Evolutionary conservation across 345 rosid species (phyloP).

Genomic region (Bruguiera parviflora): DNA sequence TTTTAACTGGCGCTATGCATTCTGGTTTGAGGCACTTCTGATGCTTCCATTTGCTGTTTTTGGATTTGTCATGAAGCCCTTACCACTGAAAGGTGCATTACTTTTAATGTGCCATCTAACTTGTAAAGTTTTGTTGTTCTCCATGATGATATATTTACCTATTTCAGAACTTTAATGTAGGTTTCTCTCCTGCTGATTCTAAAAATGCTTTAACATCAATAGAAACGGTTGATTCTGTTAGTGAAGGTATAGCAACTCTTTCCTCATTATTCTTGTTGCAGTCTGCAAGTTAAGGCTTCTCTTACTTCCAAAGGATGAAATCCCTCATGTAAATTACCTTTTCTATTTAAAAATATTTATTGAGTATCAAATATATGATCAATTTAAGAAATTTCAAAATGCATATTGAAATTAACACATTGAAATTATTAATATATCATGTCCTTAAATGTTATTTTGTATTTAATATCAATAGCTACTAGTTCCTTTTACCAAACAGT

Average conservation of each 20-base stretch:
- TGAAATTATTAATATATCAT: too few relatives aligned
- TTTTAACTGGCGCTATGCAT: constrained; percentile 27
- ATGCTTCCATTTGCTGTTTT: constrained; percentile 31
- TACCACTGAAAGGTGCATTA: constrained; percentile 23
- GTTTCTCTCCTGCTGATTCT: constrained; percentile 17
- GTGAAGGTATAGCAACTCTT: constrained; percentile 11
- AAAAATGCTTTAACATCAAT: constrained; percentile 2
- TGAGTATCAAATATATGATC: too few relatives aligned
- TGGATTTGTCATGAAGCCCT: constrained; percentile 26
- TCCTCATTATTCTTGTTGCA: background rate
- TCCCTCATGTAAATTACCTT: background rate
- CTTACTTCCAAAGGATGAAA: background rate
- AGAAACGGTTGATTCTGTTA: constrained; percentile 14
- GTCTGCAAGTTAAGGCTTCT: background rate
- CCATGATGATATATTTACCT: background rate
- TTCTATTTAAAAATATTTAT: too few relatives aligned
- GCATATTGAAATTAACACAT: too few relatives aligned
- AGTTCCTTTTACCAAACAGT: too few relatives aligned
- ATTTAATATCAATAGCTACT: too few relatives aligned
- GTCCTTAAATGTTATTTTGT: too few relatives aligned
- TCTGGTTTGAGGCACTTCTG: constrained; percentile 25
- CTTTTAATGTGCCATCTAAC: background rate
- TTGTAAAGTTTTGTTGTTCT: background rate
- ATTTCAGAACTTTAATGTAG: constrained; percentile 1
- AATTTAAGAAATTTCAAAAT: too few relatives aligned